A percentile compares a stretch with the other conserved stretches of the same genome.
phyloP scores from a whole-genome alignment of 2,329 filamentous ascomycete genomes.

The Hypoxylon sp. region DNA sequence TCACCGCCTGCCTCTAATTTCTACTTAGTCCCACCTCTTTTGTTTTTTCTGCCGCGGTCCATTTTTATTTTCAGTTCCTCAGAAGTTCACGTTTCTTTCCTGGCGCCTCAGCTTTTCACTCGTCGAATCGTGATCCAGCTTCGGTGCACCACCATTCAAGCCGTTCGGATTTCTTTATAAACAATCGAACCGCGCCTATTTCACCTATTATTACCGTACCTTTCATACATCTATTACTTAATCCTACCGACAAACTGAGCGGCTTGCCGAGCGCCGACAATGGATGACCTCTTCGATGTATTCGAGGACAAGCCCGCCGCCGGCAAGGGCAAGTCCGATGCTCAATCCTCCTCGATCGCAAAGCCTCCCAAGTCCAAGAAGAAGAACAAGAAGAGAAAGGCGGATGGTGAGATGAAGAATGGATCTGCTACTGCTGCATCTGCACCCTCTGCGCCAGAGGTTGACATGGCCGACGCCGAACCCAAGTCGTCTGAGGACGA shows the following conservation, averaged over 20 bases:
- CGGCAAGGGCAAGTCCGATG: conserved; percentile 54
- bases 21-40: conserved; percentile 18
- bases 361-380: conserved; percentile 56
- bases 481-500: conserved; percentile 50
- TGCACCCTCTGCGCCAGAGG: conserved; percentile 48
- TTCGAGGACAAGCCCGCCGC: conserved; percentile 72
- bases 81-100: conserved; percentile 27
- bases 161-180: too few relatives aligned
- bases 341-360: conserved; percentile 41
- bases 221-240: too few relatives aligned
- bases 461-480: conserved; percentile 47
- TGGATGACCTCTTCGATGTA: conserved; percentile 85
- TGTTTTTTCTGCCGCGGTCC: conserved; percentile 42
- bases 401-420: conserved; percentile 78
- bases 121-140: too few relatives aligned
- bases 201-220: too few relatives aligned
- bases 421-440: conserved; percentile 38
- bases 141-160: too few relatives aligned
- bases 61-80: conserved; percentile 28
- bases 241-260: neutral
- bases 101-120: conserved; percentile 8
- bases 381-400: conserved; percentile 82
- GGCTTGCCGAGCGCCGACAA: conserved; percentile 46
- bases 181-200: too few relatives aligned
- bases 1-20: conserved; percentile 39